A percentile compares a stretch with the other conserved stretches of the same genome.
Conservation (phyloP, 495 filamentous ascomycete species). For the Letharia columbiana region DNA sequence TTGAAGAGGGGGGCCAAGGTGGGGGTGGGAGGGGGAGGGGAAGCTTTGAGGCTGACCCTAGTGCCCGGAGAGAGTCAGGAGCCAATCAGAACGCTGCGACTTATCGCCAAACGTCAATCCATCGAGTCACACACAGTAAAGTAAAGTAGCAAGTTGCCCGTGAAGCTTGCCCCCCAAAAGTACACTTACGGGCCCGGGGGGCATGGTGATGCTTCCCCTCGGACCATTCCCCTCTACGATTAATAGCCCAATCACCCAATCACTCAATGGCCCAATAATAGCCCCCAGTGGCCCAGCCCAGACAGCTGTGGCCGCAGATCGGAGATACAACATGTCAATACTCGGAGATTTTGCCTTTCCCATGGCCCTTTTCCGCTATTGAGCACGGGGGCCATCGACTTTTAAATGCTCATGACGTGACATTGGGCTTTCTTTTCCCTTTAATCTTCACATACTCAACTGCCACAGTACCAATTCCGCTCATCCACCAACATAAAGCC, state of each 20-base stretch:
- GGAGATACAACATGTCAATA: background rate
- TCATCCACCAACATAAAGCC: background rate
- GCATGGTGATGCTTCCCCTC: slow-evolving; percentile 1
- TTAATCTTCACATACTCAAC: background rate
- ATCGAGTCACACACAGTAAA: slow-evolving; percentile 2
- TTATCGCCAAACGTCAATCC: slow-evolving; percentile 8
- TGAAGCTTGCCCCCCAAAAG: background rate
- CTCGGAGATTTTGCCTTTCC: background rate
- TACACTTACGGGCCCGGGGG: background rate
- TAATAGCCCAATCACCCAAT: no score
- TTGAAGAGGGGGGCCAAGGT: background rate
- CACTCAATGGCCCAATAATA: background rate
- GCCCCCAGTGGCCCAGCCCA: background rate
- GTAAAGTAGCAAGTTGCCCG: no score
- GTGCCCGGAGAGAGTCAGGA: background rate
- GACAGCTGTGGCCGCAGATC: background rate
- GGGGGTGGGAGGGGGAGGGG: background rate
- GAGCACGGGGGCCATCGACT: background rate
- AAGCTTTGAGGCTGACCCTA: slow-evolving; percentile 1
- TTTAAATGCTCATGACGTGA: background rate
- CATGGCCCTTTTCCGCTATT: background rate
- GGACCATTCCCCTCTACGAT: background rate
- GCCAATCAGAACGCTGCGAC: slow-evolving; percentile 6
- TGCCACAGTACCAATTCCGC: background rate
- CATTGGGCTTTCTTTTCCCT: background rate